Evolutionary conservation across 805 yeast species (phyloP), one percentile per base, ranked within the genome.

Genomic region (Candida berthetii): DNA sequence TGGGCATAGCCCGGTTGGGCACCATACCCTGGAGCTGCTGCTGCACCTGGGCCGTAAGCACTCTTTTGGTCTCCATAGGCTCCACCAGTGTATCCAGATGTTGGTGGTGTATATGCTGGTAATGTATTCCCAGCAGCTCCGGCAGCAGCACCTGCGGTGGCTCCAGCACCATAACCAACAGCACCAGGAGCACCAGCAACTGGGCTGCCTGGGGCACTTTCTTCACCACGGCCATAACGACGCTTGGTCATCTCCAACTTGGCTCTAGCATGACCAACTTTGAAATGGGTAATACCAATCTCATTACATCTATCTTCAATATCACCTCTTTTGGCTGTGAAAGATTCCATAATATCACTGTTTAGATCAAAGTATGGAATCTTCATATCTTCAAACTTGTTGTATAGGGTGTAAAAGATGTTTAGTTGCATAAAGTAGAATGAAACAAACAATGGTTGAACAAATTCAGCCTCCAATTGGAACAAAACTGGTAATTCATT

Each of bases 341-440:
- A 93, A 3, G 90, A 83, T 60, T 85, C 91, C 41, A 85, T 72
- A 48, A 93, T 85, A 60, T 89, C 98, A 36, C 85, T 73, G 39
- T 78, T 71, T 58, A 93, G 71, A 60, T 93, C 95, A 64, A 93
- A 93, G 66, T 93, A 93, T 14, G 97, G 96, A 50, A 93, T 93
- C 68, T 93, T 89, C 85, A 91, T 81, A 59, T 87, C 96, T 66
- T 91, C 96, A 87, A 91, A 86, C 54, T 85, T 78, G 58, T 76
- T 83, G 69, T 86, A 90, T 47, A 93, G 71, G 1, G 96, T 89
- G 73, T 93, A 93, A 64, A 90, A 93, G 43, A 93, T 88, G 69
- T 93, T 93, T 70, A 93, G 76, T 69, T 93, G 99, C 98, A 93
- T 93, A 72, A 80, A 93, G 67, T 93, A 93, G 64, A 93, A 82